A percentile compares a stretch with the other conserved stretches of the same genome.
Evolutionary conservation across 345 rosid species (phyloP).

Genomic region (Eucalyptus fibrosa): DNA sequence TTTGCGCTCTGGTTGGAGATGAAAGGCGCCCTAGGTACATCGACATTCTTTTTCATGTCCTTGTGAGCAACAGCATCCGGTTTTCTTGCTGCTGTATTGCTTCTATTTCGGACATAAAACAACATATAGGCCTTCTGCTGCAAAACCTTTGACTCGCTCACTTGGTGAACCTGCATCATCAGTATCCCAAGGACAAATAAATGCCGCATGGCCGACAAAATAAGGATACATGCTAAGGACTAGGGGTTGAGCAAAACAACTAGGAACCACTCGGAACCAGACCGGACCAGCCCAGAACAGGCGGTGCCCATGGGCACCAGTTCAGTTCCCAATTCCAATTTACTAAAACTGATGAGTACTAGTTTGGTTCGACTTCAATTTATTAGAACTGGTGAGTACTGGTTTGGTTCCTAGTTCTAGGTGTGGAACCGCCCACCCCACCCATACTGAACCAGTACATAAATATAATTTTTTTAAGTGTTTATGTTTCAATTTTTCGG

Average conservation of each 20-base stretch:
- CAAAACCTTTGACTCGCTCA: slow-evolving; percentile 64
- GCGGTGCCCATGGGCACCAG: background rate
- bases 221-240: background rate
- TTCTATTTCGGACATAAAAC: slow-evolving; percentile 91
- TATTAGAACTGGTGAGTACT: background rate
- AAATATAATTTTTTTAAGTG: too few species aligned
- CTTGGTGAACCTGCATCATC: slow-evolving; percentile 63
- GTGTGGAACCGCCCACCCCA: background rate
- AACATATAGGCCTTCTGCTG: slow-evolving; percentile 96
- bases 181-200: background rate
- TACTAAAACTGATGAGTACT: background rate
- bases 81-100: slow-evolving; percentile 29
- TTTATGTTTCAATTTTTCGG: background rate
- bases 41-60: slow-evolving; percentile 26
- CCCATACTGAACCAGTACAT: background rate
- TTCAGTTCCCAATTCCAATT: background rate
- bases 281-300: background rate
- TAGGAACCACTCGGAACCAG: background rate
- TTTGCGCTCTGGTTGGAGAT: slow-evolving; percentile 14
- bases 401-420: background rate
- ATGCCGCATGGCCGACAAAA: background rate
- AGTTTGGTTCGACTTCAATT: too few species aligned
- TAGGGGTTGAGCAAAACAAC: background rate
- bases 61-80: slow-evolving; percentile 17
- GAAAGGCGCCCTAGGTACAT: slow-evolving; percentile 12